Evolutionary conservation across 164 flowering plant species (phyloP).

Genomic region (Liquidambar formosana): DNA sequence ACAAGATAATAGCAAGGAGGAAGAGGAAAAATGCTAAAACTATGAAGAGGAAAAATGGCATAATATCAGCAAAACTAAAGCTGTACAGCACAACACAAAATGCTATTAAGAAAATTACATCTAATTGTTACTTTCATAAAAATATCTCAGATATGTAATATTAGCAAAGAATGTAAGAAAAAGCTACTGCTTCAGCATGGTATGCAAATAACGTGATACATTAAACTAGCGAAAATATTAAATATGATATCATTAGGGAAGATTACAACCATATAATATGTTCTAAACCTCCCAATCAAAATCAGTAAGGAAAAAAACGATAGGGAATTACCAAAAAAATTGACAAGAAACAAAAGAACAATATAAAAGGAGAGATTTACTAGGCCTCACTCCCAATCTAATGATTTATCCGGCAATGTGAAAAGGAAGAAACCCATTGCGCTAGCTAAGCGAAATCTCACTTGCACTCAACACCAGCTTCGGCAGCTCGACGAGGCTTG

Average conservation of each 20-base stretch:
- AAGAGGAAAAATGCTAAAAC: not conserved
- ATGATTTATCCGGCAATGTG: slow-evolving; percentile 2
- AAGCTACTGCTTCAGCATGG: not conserved
- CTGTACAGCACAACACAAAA: not conserved
- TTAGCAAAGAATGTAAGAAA: not conserved
- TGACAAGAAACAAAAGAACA: slow-evolving; percentile 16
- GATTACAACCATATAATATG: slow-evolving; percentile 25
- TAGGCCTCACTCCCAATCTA: slow-evolving; percentile 23
- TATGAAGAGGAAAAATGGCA: not conserved
- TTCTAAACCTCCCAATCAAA: slow-evolving; percentile 27
- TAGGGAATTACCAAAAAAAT: slow-evolving; percentile 3
- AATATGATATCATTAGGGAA: slow-evolving; percentile 22
- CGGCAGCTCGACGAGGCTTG: slow-evolving; percentile 66
- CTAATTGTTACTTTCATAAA: not conserved
- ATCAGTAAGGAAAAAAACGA: slow-evolving; percentile 10
- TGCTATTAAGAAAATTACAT: not conserved
- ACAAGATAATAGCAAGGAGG: no score
- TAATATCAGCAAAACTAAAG: not conserved
- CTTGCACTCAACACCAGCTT: slow-evolving; percentile 62
- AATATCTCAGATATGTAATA: not conserved
- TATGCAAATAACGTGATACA: slow-evolving; percentile 3
- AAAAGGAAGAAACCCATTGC: slow-evolving; percentile 7
- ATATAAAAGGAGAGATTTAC: slow-evolving; percentile 22
- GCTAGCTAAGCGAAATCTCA: slow-evolving; percentile 27
- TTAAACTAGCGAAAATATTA: slow-evolving; percentile 14